Base-by-base conservation (phyloP, 768 basidiomycete species). In the Tephrocybe sp. region DNA sequence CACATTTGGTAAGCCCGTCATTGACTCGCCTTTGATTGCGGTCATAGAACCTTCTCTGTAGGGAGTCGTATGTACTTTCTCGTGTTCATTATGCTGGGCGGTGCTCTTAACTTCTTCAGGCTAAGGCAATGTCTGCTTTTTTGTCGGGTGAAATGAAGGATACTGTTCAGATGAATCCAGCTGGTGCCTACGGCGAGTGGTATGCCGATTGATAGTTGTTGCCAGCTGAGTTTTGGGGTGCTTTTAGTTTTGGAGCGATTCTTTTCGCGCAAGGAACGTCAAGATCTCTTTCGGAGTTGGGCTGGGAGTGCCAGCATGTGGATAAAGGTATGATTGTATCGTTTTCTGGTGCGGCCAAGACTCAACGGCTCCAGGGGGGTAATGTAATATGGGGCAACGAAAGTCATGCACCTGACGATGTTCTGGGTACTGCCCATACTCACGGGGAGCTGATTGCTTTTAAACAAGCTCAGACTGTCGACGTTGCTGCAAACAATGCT, bases 121-220 rank as follows among this genome's bases (percentile, higher is more conserved):
- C 90, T 1, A 99, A 98, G 72, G 90, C 95, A 0, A 94, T 98
- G 91, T 70, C 94, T 0, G 95, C 97, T 0, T 92, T 98, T 65
- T 73, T 98, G 34, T 93, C 91, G 0, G 96, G 96, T 10, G 96
- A 98, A 69, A 97, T 98, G 80, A 87, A 88, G 64, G 92, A 96
- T 58, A 95, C 93, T 0, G 90, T 93, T 4, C 84, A 91, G 62
- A 77, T 94, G 71, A 84, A 88, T 62, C 87, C 87, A 12, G 88
- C 86, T 12, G 90, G 87, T 14, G 82, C 85, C 43, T 89, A 90
- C 64, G 85, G 86, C 86, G 43, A 24, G 73, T 53, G 9, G 12
- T 36, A 21, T 20, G 24, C 12, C 4, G n/a, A 1, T n/a, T 21
- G 38, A 37, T 15, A 30, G 17, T 23, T n/a, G 4, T 11, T 28